phyloP scores from a whole-genome alignment of 768 basidiomycete species.

The Thelephora aurantiotincta region DNA sequence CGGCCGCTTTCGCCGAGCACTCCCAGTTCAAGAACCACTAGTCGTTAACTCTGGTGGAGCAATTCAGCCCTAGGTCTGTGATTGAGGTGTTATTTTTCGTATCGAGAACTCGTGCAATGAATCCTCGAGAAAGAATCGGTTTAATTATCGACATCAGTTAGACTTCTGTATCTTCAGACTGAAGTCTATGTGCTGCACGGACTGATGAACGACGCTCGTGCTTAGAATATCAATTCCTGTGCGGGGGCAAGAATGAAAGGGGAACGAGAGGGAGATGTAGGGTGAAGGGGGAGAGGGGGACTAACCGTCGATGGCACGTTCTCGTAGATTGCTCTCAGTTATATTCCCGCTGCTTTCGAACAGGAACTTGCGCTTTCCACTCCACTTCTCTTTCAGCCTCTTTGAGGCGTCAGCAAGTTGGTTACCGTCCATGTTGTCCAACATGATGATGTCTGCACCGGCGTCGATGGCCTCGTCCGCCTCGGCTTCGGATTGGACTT shows the following conservation, averaged over 20 bases:
- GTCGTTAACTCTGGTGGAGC: no score
- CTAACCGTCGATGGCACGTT: conserved; percentile 73
- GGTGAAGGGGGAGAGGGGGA: conserved; percentile 1
- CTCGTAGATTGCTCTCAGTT: conserved; percentile 73
- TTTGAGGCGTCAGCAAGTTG: conserved; percentile 55
- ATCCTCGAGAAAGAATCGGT: no score
- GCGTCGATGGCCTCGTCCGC: conserved; percentile 96
- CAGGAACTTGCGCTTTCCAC: conserved; percentile 66
- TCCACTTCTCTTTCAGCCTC: conserved; percentile 67
- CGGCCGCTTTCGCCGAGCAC: no score
- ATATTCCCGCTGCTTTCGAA: conserved; percentile 94
- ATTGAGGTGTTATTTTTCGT: no score
- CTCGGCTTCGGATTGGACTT: conserved; percentile 78
- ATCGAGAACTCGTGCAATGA: no score
- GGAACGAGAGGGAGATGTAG: background rate
- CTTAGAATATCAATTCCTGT: conserved; percentile 73
- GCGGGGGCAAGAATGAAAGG: background rate
- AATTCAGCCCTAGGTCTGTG: no score
- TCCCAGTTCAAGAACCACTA: no score
- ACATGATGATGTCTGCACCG: conserved; percentile 91
- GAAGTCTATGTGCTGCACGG: conserved; percentile 89
- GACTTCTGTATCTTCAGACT: conserved; percentile 87
- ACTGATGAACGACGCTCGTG: conserved; percentile 83
- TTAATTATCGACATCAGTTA: no score
- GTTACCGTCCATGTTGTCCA: conserved; percentile 82